phyloP scores from a whole-genome alignment of 768 basidiomycete genomes.

The Chlorophyllum brunneum region DNA sequence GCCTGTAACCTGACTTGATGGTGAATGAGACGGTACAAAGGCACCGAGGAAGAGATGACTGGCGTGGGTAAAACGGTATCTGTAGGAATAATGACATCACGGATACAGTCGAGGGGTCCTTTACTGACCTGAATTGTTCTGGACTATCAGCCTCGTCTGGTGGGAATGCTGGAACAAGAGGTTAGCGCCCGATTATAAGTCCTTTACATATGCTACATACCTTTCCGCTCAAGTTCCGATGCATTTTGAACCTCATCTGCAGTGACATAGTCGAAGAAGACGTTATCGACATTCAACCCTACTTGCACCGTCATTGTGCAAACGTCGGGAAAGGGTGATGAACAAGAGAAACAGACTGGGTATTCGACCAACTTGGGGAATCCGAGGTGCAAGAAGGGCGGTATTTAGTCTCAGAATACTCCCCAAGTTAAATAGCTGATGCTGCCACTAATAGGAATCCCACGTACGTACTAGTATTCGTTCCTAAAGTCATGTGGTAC shows the following conservation, averaged over 20 bases:
- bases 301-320: not conserved
- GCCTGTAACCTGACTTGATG: conserved; percentile 2
- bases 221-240: conserved; percentile 41
- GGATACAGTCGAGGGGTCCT: not conserved
- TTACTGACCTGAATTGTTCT: conserved; percentile 46
- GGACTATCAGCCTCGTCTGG: conserved; percentile 59
- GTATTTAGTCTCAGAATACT: too few relatives aligned
- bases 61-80: conserved; percentile 50
- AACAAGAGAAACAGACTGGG: not conserved
- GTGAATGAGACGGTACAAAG: conserved; percentile 30
- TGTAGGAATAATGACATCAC: not conserved
- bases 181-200: not conserved
- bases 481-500: not conserved
- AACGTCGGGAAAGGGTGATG: not conserved
- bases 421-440: too few relatives aligned
- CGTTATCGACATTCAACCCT: conserved; percentile 5
- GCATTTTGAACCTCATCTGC: conserved; percentile 39
- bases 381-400: not conserved
- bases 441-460: not conserved
- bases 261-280: conserved; percentile 40
- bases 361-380: not conserved
- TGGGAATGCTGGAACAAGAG: conserved; percentile 43
- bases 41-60: conserved; percentile 63
- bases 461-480: conserved; percentile 2
- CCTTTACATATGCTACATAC: not conserved